These are phyloP conservation scores for Kwoniella shivajii DNA, from an alignment of 1,284 basidiomycete genomes.

Conservation along the genomic window DNA sequence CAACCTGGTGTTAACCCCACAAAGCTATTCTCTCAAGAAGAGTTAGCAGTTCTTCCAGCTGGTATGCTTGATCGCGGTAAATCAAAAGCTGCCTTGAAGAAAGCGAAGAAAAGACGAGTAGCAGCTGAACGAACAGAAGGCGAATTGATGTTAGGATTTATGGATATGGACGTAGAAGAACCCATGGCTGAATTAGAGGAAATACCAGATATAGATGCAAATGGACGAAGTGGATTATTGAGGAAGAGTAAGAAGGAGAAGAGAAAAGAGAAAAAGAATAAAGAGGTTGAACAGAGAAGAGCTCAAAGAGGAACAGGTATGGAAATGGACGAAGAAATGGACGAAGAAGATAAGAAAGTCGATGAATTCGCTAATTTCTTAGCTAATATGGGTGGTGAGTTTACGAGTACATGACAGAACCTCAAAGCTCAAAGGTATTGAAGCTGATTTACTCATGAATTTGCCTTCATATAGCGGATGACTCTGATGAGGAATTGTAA, in stretches of 20 bases:
- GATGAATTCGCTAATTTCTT: constrained; percentile 53
- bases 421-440: no score
- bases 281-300: constrained; percentile 1
- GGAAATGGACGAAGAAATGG: constrained; percentile 19
- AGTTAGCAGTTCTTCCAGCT: constrained; percentile 42
- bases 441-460: no score
- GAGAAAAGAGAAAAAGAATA: constrained; percentile 31
- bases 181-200: constrained; percentile 14
- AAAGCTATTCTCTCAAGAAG: constrained; percentile 49
- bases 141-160: constrained; percentile 45
- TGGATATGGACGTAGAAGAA: constrained; percentile 47
- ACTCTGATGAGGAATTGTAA: constrained; percentile 36
- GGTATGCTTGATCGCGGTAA: constrained; percentile 41
- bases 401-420: neutral
- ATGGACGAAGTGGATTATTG: constrained; percentile 6
- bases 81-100: constrained; percentile 48
- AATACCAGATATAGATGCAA: neutral
- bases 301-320: neutral
- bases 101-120: constrained; percentile 47
- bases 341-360: constrained; percentile 48
- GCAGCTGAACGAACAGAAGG: constrained; percentile 46
- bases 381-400: constrained; percentile 47
- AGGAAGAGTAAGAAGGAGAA: constrained; percentile 35
- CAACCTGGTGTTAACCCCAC: constrained; percentile 5
- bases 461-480: constrained; percentile 16